These are phyloP conservation scores for Cladophialophora bantiana DNA, from an alignment of 2,329 filamentous ascomycete species.

Conservation along the genomic window DNA sequence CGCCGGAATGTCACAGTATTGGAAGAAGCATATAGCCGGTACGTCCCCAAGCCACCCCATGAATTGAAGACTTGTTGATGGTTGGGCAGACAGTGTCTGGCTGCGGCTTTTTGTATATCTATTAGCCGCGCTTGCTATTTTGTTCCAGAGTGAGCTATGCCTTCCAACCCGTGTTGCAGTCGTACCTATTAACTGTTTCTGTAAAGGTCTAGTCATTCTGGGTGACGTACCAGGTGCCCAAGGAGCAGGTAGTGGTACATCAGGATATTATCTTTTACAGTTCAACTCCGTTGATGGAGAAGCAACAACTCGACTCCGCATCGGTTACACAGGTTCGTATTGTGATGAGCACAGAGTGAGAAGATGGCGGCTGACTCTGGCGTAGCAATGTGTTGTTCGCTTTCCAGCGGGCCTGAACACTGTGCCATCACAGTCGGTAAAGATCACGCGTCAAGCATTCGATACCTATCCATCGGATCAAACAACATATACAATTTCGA, in stretches of 20 bases:
- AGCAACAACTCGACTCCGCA: constrained; percentile 14
- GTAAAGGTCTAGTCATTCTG: constrained; percentile 19
- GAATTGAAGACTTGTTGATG: not conserved
- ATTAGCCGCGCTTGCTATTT: constrained; percentile 10
- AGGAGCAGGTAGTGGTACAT: constrained; percentile 12
- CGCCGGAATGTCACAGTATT: constrained; percentile 12
- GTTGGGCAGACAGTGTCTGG: constrained; percentile 11
- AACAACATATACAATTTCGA: constrained; percentile 11
- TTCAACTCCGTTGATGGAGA: constrained; percentile 10
- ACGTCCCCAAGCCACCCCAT: not conserved
- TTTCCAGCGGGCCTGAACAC: constrained; percentile 18
- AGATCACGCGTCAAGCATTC: constrained; percentile 14
- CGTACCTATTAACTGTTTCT: not conserved
- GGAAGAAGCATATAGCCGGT: constrained; percentile 21
- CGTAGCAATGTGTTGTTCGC: constrained; percentile 21
- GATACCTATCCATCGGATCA: constrained; percentile 13
- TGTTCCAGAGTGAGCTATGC: constrained; percentile 15
- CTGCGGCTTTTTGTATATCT: constrained; percentile 14
- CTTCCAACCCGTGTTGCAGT: not conserved
- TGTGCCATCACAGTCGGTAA: constrained; percentile 27
- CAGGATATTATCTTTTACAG: constrained; percentile 17
- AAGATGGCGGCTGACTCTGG: not conserved
- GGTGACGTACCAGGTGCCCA: constrained; percentile 14
- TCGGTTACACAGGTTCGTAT: constrained; percentile 20
- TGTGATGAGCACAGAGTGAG: not conserved